Evolutionary conservation across 2,329 filamentous ascomycete genomes (phyloP).

Genomic region (Sclerotinia spermophila): DNA sequence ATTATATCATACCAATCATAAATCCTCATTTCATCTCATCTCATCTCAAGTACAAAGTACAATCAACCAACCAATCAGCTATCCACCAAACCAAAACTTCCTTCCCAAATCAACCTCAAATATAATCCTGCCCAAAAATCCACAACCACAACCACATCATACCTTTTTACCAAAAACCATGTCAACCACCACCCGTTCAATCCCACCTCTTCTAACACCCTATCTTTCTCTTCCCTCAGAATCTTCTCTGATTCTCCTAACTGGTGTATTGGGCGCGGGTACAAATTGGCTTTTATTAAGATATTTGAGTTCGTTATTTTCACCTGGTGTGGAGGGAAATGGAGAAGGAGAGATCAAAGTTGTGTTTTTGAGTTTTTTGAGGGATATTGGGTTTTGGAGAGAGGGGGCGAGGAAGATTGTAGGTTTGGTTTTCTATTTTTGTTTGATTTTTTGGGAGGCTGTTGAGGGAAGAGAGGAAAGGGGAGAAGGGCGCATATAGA

Average conservation of each 20-base stretch:
- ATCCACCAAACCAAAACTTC: no score
- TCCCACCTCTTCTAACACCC: constrained; percentile 60
- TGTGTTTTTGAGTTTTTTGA: constrained; percentile 78
- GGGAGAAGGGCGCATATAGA: neutral
- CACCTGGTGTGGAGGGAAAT: constrained; percentile 5
- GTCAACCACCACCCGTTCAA: constrained; percentile 25
- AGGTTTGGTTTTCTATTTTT: constrained; percentile 32
- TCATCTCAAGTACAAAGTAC: neutral
- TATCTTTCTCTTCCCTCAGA: constrained; percentile 58
- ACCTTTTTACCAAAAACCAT: neutral
- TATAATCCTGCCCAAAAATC: neutral
- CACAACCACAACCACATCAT: neutral
- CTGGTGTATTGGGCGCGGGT: constrained; percentile 61
- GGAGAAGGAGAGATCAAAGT: constrained; percentile 46
- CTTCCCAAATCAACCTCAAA: no score
- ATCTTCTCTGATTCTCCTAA: constrained; percentile 62
- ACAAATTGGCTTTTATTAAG: constrained; percentile 64
- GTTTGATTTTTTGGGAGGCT: no score
- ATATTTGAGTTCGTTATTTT: constrained; percentile 41
- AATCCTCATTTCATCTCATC: neutral
- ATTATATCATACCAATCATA: neutral
- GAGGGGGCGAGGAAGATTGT: constrained; percentile 66
- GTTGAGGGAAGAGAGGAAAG: neutral
- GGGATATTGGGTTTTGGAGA: constrained; percentile 75
- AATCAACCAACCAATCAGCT: neutral